Evolutionary conservation across 805 yeast genomes (phyloP).

Genomic region (Clavispora santaluciae): DNA sequence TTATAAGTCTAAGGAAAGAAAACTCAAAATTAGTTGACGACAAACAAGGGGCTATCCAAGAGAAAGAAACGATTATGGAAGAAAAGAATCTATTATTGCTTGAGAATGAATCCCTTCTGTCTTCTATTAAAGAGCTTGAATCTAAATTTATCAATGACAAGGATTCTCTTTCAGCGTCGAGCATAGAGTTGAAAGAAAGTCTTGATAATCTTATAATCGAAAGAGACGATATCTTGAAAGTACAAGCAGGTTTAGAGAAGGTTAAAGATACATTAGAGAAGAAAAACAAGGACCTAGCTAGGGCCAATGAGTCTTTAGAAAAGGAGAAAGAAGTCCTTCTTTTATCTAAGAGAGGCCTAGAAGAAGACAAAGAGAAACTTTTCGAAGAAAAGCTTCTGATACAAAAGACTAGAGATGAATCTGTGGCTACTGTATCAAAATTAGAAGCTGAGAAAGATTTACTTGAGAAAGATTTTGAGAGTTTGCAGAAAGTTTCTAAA

Average conservation of each 20-base stretch:
- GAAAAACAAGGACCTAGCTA: background rate
- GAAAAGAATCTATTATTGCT: constrained; percentile 10
- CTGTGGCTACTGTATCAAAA: background rate
- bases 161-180: background rate
- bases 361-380: background rate
- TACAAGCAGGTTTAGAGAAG: background rate
- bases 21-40: background rate
- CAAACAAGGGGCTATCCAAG: constrained; percentile 2
- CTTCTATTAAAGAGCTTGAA: background rate
- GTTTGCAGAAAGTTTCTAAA: background rate
- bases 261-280: background rate
- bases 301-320: background rate
- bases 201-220: background rate
- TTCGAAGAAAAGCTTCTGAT: background rate
- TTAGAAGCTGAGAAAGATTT: background rate
- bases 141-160: background rate
- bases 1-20: background rate
- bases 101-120: background rate
- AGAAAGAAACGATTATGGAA: constrained; percentile 2
- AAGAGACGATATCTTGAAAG: background rate
- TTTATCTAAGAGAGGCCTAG: background rate
- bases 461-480: background rate
- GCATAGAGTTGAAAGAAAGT: background rate
- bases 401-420: background rate
- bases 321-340: background rate